phyloP scores from a whole-genome alignment of 306 rosid species.

The Hylodesmum podocarpum region DNA sequence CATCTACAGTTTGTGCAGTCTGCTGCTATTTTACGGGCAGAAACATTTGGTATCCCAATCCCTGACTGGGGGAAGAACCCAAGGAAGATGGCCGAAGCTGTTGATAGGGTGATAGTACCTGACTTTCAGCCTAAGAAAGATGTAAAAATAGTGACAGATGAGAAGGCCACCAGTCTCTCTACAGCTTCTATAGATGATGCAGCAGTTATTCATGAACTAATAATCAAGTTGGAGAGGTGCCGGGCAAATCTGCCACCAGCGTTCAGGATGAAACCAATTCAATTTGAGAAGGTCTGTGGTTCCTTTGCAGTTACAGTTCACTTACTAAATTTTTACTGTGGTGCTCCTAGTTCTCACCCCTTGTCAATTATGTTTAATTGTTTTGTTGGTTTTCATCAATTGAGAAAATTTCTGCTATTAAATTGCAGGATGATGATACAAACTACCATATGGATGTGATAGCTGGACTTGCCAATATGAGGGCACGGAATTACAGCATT shows the following conservation, averaged over 20 bases:
- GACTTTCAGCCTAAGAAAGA: slow-evolving; percentile 78
- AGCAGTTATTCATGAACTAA: slow-evolving; percentile 61
- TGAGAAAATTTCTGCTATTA: neutral
- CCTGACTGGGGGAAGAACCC: slow-evolving; percentile 77
- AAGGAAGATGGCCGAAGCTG: slow-evolving; percentile 64
- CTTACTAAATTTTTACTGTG: neutral
- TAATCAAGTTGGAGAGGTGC: slow-evolving; percentile 53
- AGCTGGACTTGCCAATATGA: slow-evolving; percentile 91
- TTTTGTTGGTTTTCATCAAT: neutral
- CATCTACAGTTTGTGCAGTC: slow-evolving; percentile 66
- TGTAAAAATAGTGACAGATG: slow-evolving; percentile 78
- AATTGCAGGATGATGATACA: slow-evolving; percentile 84
- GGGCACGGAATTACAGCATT: slow-evolving; percentile 87
- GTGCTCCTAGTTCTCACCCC: neutral
- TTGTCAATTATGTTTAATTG: neutral
- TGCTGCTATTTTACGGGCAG: slow-evolving; percentile 70
- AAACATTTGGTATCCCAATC: slow-evolving; percentile 75
- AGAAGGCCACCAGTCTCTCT: slow-evolving; percentile 69
- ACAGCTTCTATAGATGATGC: slow-evolving; percentile 76
- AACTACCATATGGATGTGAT: slow-evolving; percentile 89
- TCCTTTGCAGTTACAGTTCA: neutral
- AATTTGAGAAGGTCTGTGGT: slow-evolving; percentile 70
- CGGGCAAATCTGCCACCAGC: slow-evolving; percentile 44
- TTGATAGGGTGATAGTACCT: slow-evolving; percentile 66
- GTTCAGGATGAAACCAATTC: slow-evolving; percentile 84